These are phyloP conservation scores for Solanum arcanum DNA, from an alignment of 257 asterid species.

Conservation along the genomic window DNA sequence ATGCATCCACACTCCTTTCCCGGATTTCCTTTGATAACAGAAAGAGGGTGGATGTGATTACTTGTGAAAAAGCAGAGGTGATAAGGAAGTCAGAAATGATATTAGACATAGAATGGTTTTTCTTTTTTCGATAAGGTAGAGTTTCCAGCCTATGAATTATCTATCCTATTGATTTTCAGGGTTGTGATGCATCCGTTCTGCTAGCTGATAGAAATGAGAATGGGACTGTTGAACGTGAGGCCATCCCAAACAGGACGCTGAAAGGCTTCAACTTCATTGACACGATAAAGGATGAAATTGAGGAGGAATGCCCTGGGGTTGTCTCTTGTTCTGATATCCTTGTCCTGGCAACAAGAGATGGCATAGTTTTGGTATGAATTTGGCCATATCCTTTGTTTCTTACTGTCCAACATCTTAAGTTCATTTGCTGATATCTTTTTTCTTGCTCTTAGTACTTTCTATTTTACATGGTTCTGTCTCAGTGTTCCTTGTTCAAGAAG, in stretches of 20 bases:
- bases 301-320: conserved; percentile 16
- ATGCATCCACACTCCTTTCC: neutral
- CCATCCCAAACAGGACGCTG: conserved; percentile 17
- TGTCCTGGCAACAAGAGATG: conserved; percentile 24
- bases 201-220: conserved; percentile 1
- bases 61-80: neutral
- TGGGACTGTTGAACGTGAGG: conserved; percentile 10
- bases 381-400: neutral
- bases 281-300: conserved; percentile 21
- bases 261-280: conserved; percentile 20
- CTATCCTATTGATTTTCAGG: conserved; percentile 6
- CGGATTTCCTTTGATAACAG: neutral
- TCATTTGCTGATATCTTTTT: neutral
- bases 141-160: neutral
- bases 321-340: conserved; percentile 31
- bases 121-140: neutral
- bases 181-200: conserved; percentile 27
- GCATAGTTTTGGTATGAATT: conserved; percentile 14
- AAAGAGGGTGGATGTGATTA: neutral
- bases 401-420: neutral
- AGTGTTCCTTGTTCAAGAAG: neutral
- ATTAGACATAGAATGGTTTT: neutral
- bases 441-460: neutral
- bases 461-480: neutral
- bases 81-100: neutral